Percentiles rank a stretch among this genome's conserved stretches.
Evolutionary conservation across 192 early-diverging fungal genomes (phyloP).

Genomic region (Coemansia nantahalensis): DNA sequence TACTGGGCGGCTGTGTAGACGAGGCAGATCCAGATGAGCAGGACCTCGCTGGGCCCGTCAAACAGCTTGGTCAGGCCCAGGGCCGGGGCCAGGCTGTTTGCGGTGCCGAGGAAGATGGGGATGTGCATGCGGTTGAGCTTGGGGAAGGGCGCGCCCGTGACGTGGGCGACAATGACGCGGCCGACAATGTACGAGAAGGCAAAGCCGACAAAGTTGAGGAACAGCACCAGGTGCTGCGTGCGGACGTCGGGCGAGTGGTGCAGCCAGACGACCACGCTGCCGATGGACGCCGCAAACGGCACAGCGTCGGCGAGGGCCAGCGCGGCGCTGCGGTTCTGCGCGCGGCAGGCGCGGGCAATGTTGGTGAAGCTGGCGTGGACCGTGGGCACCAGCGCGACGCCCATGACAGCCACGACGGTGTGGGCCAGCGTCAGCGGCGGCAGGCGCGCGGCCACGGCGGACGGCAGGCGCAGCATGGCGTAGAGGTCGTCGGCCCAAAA

Average conservation of each 20-base stretch:
- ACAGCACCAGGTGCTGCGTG: conserved; percentile 64
- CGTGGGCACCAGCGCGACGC: conserved; percentile 35
- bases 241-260: conserved; percentile 65
- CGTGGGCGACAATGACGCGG: conserved; percentile 82
- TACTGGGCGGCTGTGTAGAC: conserved; percentile 61
- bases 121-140: conserved; percentile 63
- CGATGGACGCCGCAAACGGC: conserved; percentile 63
- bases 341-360: conserved; percentile 57
- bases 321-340: conserved; percentile 55
- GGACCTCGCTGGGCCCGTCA: conserved; percentile 54
- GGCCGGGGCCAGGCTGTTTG: conserved; percentile 57
- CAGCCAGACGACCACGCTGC: conserved; percentile 59
- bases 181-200: conserved; percentile 82
- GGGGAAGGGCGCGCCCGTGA: conserved; percentile 81
- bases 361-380: conserved; percentile 58
- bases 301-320: conserved; percentile 61
- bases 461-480: conserved; percentile 33
- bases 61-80: conserved; percentile 54
- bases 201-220: conserved; percentile 65
- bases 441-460: conserved; percentile 18
- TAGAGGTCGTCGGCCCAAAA: conserved; percentile 41
- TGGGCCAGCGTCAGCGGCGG: conserved; percentile 45
- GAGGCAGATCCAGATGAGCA: conserved; percentile 57
- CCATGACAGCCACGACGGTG: conserved; percentile 33
- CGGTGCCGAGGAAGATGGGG: conserved; percentile 61